Percentiles rank a stretch among this genome's conserved stretches.
These are phyloP conservation scores for Aspergillus campestris DNA, from an alignment of 495 filamentous ascomycete genomes.

Conservation along the genomic window DNA sequence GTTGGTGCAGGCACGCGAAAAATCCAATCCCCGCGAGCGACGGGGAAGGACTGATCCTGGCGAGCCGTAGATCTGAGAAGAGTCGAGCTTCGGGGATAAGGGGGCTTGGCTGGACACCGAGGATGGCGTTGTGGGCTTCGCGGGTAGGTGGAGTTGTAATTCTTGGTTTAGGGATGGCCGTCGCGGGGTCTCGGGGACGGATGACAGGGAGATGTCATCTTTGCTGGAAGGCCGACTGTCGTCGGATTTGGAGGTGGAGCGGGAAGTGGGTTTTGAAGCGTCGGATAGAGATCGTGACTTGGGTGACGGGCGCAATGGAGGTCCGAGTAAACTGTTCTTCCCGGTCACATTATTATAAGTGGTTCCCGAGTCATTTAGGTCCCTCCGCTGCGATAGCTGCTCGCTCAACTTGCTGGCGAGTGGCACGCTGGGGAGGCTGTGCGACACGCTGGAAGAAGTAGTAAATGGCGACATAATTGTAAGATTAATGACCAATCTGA, in stretches of 20 bases:
- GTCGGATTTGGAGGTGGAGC: conserved; percentile 19
- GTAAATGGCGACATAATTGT: conserved; percentile 15
- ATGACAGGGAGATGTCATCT: conserved; percentile 66
- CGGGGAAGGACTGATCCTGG: conserved; percentile 77
- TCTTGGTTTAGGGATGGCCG: conserved; percentile 54
- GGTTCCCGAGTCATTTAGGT: conserved; percentile 10
- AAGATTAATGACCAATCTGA: conserved; percentile 1
- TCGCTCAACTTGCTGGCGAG: conserved; percentile 38
- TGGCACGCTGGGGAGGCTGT: conserved; percentile 13
- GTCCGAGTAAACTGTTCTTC: conserved; percentile 11
- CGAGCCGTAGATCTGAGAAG: conserved; percentile 73
- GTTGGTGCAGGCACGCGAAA: conserved; percentile 88
- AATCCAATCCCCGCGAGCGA: conserved; percentile 80
- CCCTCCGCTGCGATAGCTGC: conserved; percentile 25
- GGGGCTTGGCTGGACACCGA: conserved; percentile 56
- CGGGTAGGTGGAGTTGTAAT: conserved; percentile 68
- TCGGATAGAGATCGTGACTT: conserved; percentile 40
- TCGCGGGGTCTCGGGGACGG: conserved; percentile 55
- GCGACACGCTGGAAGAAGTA: conserved; percentile 14
- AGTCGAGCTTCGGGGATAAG: conserved; percentile 78
- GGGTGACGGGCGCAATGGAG: conserved; percentile 20
- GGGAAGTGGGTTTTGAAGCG: conserved; percentile 26
- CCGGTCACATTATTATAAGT: conserved; percentile 5
- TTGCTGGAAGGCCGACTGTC: conserved; percentile 44
- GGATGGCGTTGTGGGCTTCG: conserved; percentile 44